Evolutionary conservation across 129 eudicot genomes (phyloP), one percentile per base, ranked within the genome.

Genomic region (Flaveria brownii): DNA sequence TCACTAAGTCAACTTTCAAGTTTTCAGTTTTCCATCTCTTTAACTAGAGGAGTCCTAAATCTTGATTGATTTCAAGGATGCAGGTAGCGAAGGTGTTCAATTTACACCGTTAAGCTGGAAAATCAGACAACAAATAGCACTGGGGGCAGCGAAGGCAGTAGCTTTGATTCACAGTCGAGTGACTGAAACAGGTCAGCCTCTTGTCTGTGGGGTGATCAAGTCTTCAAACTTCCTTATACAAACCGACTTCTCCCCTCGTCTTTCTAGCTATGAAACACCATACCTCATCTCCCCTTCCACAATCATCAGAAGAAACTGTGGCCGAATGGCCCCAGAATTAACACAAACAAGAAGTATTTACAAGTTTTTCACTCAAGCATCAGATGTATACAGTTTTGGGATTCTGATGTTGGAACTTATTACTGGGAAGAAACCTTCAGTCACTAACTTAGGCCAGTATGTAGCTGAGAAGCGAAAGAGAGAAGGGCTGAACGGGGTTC

Each of bases 61-160:
- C 54, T 62, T 75, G 72, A 52, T 47, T 9, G n/a, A 25, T 81
- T 16, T 42, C 36, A 47, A 51, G 18, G 3, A 70, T 41, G 80
- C 65, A 82, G 89, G 89, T 10, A 85, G 86, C 9, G 86, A 85
- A 79, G 89, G 86, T 10, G 78, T 85, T 42, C 86, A 82, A 23
- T 85, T 78, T 46, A 82, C 89, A 11, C 86, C 86, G 14, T 60
- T 85, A 59, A 71, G 62, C 47, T 85, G 89, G 86, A 73, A 79
- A 54, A 71, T 85, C 65, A 78, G 89, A 62, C 84, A 77, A 55
- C 71, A 79, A 66, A 82, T 85, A 75, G 79, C 60, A 67, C 71
- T 82, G 14, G 84, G 71, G 13, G 84, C 84, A 61, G 86, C 89
- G 45, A 85, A 85, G 75, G 86, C 89, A 18, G 82, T 82, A 63